A percentile compares a stretch with the other conserved stretches of the same genome.
phyloP scores from a whole-genome alignment of 2,329 filamentous ascomycete genomes.

The Chrysoporthe deuterocubensis region DNA sequence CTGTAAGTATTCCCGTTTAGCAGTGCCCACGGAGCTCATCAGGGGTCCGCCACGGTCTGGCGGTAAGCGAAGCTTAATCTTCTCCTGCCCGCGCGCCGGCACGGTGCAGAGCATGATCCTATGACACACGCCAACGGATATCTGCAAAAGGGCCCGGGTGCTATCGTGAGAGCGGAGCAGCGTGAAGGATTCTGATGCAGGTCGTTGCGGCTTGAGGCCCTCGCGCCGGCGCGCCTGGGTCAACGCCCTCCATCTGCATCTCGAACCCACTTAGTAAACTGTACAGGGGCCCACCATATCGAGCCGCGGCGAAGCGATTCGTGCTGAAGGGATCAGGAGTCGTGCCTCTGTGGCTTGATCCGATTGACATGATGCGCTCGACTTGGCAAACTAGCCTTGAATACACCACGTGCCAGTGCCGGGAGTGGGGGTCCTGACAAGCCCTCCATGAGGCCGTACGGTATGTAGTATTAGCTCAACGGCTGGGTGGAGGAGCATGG shows the following conservation, averaged over 20 bases:
- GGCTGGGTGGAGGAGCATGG: background rate
- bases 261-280: background rate
- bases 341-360: background rate
- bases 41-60: background rate
- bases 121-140: background rate
- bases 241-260: background rate
- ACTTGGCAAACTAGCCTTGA: background rate
- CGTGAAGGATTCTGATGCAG: background rate
- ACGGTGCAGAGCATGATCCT: background rate
- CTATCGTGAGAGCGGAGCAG: background rate
- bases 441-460: background rate
- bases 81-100: background rate
- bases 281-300: background rate
- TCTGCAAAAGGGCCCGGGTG: background rate
- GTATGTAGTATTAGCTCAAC: background rate
- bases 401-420: background rate
- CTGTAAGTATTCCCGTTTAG: background rate
- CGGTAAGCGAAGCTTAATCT: background rate
- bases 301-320: background rate
- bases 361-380: background rate
- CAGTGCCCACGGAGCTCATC: background rate
- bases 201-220: background rate
- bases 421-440: background rate
- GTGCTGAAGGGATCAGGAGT: background rate
- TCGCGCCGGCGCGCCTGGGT: background rate